phyloP scores from a whole-genome alignment of 2,329 filamentous ascomycete species.

The Penicillium sp. region DNA sequence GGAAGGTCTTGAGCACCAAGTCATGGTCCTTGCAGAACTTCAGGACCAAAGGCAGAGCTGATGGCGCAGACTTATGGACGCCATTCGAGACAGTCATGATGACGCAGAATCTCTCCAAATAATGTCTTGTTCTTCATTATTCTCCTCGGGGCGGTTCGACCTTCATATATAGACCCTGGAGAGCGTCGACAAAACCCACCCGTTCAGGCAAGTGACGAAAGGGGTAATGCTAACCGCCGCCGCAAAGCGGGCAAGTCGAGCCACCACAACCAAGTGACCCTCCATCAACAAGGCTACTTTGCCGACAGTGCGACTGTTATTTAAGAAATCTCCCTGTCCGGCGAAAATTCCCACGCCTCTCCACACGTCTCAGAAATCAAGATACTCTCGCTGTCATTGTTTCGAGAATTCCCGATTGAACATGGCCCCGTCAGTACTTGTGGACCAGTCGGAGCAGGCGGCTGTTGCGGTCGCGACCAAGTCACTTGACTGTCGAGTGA shows the following conservation, averaged over 20 bases:
- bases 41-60: slow-evolving; percentile 23
- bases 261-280: background rate
- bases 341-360: background rate
- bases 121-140: background rate
- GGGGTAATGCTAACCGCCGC: slow-evolving; percentile 7
- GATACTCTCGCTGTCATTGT: background rate
- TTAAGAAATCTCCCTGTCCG: slow-evolving; percentile 1
- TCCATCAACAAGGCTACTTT: slow-evolving; percentile 2
- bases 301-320: background rate
- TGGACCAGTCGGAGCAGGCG: slow-evolving; percentile 6
- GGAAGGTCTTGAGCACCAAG: slow-evolving; percentile 61
- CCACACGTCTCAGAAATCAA: background rate
- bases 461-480: slow-evolving; percentile 7
- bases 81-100: slow-evolving; percentile 24
- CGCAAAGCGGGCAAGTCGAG: slow-evolving; percentile 3
- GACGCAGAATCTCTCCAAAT: background rate
- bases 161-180: slow-evolving; percentile 4
- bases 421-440: slow-evolving; percentile 19
- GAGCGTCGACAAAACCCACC: slow-evolving; percentile 7
- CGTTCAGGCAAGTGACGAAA: slow-evolving; percentile 5
- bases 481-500: slow-evolving; percentile 6
- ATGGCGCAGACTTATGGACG: slow-evolving; percentile 8
- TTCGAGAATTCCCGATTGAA: background rate
- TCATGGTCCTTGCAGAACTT: slow-evolving; percentile 41
- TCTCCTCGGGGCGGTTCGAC: background rate